These are phyloP conservation scores for Rhizophagus prolifer DNA, from an alignment of 192 early-diverging fungal genomes.

Conservation along the genomic window DNA sequence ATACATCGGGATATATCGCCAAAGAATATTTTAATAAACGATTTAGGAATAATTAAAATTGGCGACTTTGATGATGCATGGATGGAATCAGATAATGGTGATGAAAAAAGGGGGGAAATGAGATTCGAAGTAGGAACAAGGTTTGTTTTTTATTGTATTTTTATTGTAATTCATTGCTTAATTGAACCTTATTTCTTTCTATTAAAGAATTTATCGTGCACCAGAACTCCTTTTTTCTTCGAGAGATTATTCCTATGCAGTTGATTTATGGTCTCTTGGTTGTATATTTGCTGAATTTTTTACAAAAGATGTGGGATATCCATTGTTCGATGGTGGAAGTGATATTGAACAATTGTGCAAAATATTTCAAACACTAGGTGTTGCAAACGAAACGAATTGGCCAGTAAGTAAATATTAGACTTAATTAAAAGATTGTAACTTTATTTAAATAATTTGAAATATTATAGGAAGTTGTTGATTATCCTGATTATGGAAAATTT, in stretches of 20 bases:
- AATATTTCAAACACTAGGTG: slow-evolving; percentile 47
- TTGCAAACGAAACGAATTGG: slow-evolving; percentile 41
- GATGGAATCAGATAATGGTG: neutral
- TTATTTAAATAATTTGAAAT: neutral
- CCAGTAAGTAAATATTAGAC: slow-evolving; percentile 32
- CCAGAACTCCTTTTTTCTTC: slow-evolving; percentile 50
- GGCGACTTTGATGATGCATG: slow-evolving; percentile 24
- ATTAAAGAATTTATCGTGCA: slow-evolving; percentile 44
- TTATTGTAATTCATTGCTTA: neutral
- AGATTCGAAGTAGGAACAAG: slow-evolving; percentile 29
- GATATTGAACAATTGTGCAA: slow-evolving; percentile 50
- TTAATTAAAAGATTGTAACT: neutral
- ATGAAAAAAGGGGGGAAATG: slow-evolving; percentile 9
- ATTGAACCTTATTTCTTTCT: neutral
- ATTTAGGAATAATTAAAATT: slow-evolving; percentile 23
- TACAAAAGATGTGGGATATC: slow-evolving; percentile 23
- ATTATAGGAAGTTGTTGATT: slow-evolving; percentile 15
- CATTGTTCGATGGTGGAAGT: slow-evolving; percentile 43
- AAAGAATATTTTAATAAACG: slow-evolving; percentile 61
- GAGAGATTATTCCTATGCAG: slow-evolving; percentile 38
- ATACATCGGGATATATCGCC: slow-evolving; percentile 77
- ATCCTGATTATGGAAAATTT: slow-evolving; percentile 27
- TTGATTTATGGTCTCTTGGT: slow-evolving; percentile 54
- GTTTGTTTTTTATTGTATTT: neutral
- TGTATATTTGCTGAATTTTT: slow-evolving; percentile 52